Conservation (phyloP, 2,329 filamentous ascomycete genomes). For the Colletotrichum sojae region DNA sequence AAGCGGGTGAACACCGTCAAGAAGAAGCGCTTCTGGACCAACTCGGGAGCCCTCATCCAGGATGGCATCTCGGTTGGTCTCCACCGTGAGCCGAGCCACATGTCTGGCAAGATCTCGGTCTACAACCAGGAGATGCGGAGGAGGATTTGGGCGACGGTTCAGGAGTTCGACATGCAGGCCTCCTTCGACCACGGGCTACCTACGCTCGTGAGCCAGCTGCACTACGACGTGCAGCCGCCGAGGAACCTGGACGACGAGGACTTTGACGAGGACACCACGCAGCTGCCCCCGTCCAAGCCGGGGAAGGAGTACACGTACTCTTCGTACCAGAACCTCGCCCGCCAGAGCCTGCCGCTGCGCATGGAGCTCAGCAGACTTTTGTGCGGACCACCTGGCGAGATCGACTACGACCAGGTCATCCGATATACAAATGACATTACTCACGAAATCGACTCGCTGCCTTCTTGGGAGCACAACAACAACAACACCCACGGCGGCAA, state of each 20-base stretch:
- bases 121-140: slow-evolving; percentile 75
- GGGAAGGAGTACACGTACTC: slow-evolving; percentile 69
- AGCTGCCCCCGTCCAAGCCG: slow-evolving; percentile 66
- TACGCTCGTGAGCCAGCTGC: slow-evolving; percentile 69
- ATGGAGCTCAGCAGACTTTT: slow-evolving; percentile 71
- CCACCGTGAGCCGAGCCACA: slow-evolving; percentile 71
- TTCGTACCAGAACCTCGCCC: slow-evolving; percentile 71
- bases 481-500: slow-evolving; percentile 58
- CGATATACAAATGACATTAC: slow-evolving; percentile 73
- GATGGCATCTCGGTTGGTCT: slow-evolving; percentile 72
- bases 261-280: slow-evolving; percentile 67
- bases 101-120: slow-evolving; percentile 68
- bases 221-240: slow-evolving; percentile 69
- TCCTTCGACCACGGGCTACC: slow-evolving; percentile 73
- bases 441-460: slow-evolving; percentile 72
- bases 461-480: slow-evolving; percentile 64
- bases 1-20: slow-evolving; percentile 75
- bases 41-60: slow-evolving; percentile 68
- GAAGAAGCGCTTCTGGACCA: slow-evolving; percentile 76
- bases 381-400: slow-evolving; percentile 66
- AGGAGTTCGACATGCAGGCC: slow-evolving; percentile 74
- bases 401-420: slow-evolving; percentile 74
- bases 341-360: slow-evolving; percentile 69
- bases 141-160: slow-evolving; percentile 72
- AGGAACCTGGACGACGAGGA: slow-evolving; percentile 71